Conservation (phyloP, 495 filamentous ascomycete species). For the Chaetomium fimeti region DNA sequence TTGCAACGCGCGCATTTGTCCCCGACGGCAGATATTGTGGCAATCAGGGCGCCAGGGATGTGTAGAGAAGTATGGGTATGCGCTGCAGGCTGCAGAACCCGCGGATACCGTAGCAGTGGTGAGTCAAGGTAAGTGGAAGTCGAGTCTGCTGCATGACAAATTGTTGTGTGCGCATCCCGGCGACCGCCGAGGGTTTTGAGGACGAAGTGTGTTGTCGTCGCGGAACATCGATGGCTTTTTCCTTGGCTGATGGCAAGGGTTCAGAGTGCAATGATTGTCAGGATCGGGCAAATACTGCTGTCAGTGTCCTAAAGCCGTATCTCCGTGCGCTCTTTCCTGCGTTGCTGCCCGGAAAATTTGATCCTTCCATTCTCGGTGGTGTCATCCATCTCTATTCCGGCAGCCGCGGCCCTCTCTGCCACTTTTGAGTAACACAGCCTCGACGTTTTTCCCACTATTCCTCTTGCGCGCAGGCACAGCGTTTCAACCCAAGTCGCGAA, state of each 20-base stretch:
- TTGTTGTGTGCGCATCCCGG: neutral
- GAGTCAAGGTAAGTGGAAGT: slow-evolving; percentile 8
- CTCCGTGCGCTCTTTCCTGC: neutral
- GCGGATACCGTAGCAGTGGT: slow-evolving; percentile 8
- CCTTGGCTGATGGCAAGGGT: neutral
- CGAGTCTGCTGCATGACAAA: neutral
- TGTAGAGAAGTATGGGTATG: too few relatives aligned
- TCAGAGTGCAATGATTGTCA: neutral
- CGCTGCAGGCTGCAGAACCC: slow-evolving; percentile 11
- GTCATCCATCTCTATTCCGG: neutral
- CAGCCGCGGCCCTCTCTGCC: neutral
- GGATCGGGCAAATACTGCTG: neutral
- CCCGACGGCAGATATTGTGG: slow-evolving; percentile 3
- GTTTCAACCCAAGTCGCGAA: slow-evolving; percentile 19
- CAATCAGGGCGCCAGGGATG: slow-evolving; percentile 12
- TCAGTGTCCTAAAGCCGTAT: neutral
- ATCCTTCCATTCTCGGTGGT: neutral
- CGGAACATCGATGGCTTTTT: neutral
- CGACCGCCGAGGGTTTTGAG: neutral
- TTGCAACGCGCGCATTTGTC: neutral
- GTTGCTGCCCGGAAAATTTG: slow-evolving; percentile 3
- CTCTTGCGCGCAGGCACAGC: slow-evolving; percentile 22
- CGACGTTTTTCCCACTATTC: slow-evolving; percentile 2
- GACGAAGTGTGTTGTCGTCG: neutral
- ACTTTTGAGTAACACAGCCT: slow-evolving; percentile 20